Conservation (phyloP, 352 stramenopile genomes). For the Phytophthora tubulina region DNA sequence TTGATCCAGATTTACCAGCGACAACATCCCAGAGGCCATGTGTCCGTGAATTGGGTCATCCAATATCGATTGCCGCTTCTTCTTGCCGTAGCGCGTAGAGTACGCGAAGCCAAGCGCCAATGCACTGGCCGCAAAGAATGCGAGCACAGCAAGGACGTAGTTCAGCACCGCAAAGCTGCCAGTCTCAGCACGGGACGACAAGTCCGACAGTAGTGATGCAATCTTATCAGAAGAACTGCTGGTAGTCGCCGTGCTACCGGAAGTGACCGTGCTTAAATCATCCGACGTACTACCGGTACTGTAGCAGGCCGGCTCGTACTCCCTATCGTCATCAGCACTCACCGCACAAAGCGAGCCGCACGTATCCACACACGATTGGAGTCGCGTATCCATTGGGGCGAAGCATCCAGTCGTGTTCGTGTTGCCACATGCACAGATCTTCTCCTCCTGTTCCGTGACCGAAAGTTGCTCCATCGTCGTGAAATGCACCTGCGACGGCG, state of each 20-base stretch:
- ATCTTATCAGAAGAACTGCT: slow-evolving; percentile 41
- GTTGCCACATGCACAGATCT: slow-evolving; percentile 59
- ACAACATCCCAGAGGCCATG: slow-evolving; percentile 26
- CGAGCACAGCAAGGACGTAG: slow-evolving; percentile 62
- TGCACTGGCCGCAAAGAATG: slow-evolving; percentile 45
- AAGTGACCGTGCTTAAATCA: slow-evolving; percentile 26
- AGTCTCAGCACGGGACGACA: slow-evolving; percentile 51
- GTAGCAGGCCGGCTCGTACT: slow-evolving; percentile 56
- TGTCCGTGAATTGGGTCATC: slow-evolving; percentile 23
- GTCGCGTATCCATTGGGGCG: slow-evolving; percentile 53
- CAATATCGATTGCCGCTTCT: slow-evolving; percentile 38
- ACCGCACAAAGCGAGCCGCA: slow-evolving; percentile 72
- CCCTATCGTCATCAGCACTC: slow-evolving; percentile 41
- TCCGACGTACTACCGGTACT: slow-evolving; percentile 20
- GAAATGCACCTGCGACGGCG: slow-evolving; percentile 76
- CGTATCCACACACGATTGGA: slow-evolving; percentile 63
- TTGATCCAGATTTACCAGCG: slow-evolving; percentile 35
- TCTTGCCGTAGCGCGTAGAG: slow-evolving; percentile 47
- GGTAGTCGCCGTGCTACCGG: background rate
- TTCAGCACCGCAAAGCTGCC: slow-evolving; percentile 63
- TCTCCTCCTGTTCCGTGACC: slow-evolving; percentile 45
- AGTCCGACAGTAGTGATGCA: slow-evolving; percentile 45
- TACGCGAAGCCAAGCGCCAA: slow-evolving; percentile 63
- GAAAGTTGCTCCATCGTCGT: slow-evolving; percentile 67
- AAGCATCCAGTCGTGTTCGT: slow-evolving; percentile 54